These are phyloP conservation scores for Candida michaelii DNA, from an alignment of 805 yeast species.

Conservation along the genomic window DNA sequence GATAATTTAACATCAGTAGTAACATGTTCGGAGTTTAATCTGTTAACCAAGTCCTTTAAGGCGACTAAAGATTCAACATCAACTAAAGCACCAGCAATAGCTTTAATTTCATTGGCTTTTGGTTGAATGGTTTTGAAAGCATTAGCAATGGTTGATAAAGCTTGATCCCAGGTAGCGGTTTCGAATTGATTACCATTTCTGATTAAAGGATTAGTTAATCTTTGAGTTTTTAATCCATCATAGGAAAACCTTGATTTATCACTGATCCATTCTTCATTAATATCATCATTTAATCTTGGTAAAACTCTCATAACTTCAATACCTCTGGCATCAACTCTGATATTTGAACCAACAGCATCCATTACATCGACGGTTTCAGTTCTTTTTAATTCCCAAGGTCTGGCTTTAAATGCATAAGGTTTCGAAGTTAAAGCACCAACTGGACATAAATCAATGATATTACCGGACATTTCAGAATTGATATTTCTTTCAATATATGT, in stretches of 20 bases:
- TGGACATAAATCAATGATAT: slow-evolving; percentile 79
- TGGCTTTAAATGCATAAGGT: slow-evolving; percentile 66
- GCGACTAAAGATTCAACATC: slow-evolving; percentile 85
- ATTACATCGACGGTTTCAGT: slow-evolving; percentile 83
- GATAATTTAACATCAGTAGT: slow-evolving; percentile 68
- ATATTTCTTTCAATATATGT: slow-evolving; percentile 83
- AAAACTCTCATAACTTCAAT: slow-evolving; percentile 83
- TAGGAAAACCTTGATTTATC: slow-evolving; percentile 85
- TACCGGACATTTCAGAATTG: slow-evolving; percentile 83
- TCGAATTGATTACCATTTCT: slow-evolving; percentile 68
- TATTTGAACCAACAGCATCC: slow-evolving; percentile 80
- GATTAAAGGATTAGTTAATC: slow-evolving; percentile 78
- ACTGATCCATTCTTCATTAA: slow-evolving; percentile 89
- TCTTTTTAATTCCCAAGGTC: slow-evolving; percentile 92
- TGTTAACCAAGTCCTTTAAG: slow-evolving; percentile 74
- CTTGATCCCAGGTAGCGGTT: slow-evolving; percentile 86
- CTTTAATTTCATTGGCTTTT: slow-evolving; percentile 70
- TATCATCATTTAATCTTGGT: slow-evolving; percentile 82
- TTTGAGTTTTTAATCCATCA: slow-evolving; percentile 83
- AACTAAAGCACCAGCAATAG: slow-evolving; percentile 75
- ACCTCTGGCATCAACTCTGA: slow-evolving; percentile 85
- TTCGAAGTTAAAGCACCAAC: slow-evolving; percentile 89
- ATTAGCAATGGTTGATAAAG: slow-evolving; percentile 64
- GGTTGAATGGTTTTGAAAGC: slow-evolving; percentile 59
- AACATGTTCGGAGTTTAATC: slow-evolving; percentile 77